Base-by-base conservation (phyloP, 805 yeast species). In the Metschnikowia koreensis region DNA sequence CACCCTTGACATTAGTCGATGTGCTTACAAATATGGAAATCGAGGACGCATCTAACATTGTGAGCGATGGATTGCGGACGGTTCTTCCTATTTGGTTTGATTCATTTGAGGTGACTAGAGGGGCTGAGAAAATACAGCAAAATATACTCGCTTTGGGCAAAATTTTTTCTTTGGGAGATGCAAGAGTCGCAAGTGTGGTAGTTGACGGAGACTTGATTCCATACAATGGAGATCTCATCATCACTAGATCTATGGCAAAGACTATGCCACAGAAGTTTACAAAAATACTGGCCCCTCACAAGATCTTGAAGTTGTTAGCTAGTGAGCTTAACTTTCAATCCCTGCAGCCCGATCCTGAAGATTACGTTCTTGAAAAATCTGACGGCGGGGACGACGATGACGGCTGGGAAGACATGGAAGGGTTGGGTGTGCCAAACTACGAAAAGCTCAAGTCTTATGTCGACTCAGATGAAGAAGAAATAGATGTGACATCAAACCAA, bases 241-340 rank as follows among this genome's bases (percentile, higher is more conserved):
- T 89, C 4, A 93, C 98, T 0, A 80, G 98, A 62, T 89, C 97
- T 0, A 87, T 85, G 86, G 82, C 96, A 3, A 83, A 81, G 59
- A 67, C 68, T 13, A 76, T 83, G 78, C 87, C 88, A 0, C 79
- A 81, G 46, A 67, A 76, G 58, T 89, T 79, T 59, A 81, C 87
- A 0, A 82, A 79, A 61, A 75, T 91, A 1, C 74, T 92, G 0
- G 88, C 89, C 0, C 80, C 86, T 13, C 75, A 77, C 40, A 91
- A 89, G 63, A 89, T 93, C 22, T 64, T 90, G 44, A 87, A 86
- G 61, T 69, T 92, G 22, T 76, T 93, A 44, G 65, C 86, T 3
- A 73, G 80, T 29, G 98, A 93, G 64, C 71, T 91, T 45, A 77
- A 75, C 26, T 82, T 83, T 58, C 96, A 89, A 57, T 71, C 75